Evolutionary conservation across 2,329 filamentous ascomycete genomes (phyloP), one percentile per base, ranked within the genome.

Genomic region (Camillea tinctor): DNA sequence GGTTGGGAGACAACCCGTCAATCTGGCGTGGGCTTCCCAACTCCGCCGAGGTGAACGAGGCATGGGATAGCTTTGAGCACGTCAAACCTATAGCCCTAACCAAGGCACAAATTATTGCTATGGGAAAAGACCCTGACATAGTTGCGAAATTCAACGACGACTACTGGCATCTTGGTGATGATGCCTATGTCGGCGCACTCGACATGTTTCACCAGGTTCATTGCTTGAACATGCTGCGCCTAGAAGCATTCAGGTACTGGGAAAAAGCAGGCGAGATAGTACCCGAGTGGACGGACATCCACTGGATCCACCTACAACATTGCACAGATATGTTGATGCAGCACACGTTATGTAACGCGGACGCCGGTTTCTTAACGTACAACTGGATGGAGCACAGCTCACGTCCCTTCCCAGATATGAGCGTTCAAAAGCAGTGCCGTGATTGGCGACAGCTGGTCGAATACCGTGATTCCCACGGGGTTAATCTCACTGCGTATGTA

Each of bases 311-410:
- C 60, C 62, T 75, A 2, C 70, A 71, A 48, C 74, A 76, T 54
- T 77, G 74, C 57, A 68, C 70, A 19, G 73, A 74, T 20, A 73
- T 76, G 52, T 54, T 76, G 22, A 64, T 75, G 55, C 71, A 76
- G 63, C 68, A 71, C 52, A 57, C 74, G 22, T 71, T 72, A 62
- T 76, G 74, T 53, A 70, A 70, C 56, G 71, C 72, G 2, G 73
- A 74, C 50, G 63, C 72, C 2, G 72, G 73, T 26, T 66, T 75
- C 56, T 67, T 75, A 40, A 76, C 74, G 1, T 64, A 73, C 54
- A 70, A 72, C 50, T 76, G 74, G 74, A 60, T 71, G 5, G 70
- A 72, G 50, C 68, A 67, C 19, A 66, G 71, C 61, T 50, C 58
- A 2, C 54, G 64, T 17, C 71, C 73, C 0, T 74, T 69, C 54